Evolutionary conservation across 2,329 filamentous ascomycete species (phyloP), one percentile per base, ranked within the genome.

Genomic region (Coniochaeta pulveracea): DNA sequence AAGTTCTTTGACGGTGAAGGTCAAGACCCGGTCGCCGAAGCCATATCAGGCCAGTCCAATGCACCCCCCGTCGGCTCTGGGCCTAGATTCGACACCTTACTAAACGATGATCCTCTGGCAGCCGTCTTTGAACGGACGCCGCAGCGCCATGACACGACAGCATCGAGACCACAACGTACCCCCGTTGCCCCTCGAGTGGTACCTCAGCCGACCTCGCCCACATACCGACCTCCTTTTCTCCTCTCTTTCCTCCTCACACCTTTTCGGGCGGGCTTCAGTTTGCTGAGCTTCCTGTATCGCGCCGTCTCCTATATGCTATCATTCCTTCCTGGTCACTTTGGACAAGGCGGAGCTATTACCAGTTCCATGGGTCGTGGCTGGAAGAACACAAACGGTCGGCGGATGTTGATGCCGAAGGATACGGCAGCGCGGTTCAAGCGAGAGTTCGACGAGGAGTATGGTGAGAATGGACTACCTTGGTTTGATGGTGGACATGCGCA

Each of bases 1-100:
- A 93, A 93, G 52, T 96, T 96, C 72, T 98, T 95, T 54, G 91
- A 98, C 49, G 91, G 91, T 45, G 91, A 96, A 60, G 80, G 80
- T 4, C 73, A 85, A 31, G 85, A 93, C 52, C 80, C 76, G 10
- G 63, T 89, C 12, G 80, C 82, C 37, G 85, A 91, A 60, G 83
- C 83, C 37, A 69, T 78, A 33, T 70, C 78, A 31, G 66, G 71
- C 6, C 66, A 78, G n/a, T n/a, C 19, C 39, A 60, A 69, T 34
- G 57, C 66, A n/a, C 65, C 16, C 8, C 28, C 76, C 11, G 30
- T 21, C 10, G 25, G 32, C 23, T 18, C 11, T 9, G 22, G 22
- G 16, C 23, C 32, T 19, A 14, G 22, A 12, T 26, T 31, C 28
- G 28, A 31, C 18, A 31, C 28, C 9, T 19, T 31, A 5, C 3